Evolutionary conservation across 176 grass and related monocot species (phyloP).

Genomic region (Cenchrus fungigraminus): DNA sequence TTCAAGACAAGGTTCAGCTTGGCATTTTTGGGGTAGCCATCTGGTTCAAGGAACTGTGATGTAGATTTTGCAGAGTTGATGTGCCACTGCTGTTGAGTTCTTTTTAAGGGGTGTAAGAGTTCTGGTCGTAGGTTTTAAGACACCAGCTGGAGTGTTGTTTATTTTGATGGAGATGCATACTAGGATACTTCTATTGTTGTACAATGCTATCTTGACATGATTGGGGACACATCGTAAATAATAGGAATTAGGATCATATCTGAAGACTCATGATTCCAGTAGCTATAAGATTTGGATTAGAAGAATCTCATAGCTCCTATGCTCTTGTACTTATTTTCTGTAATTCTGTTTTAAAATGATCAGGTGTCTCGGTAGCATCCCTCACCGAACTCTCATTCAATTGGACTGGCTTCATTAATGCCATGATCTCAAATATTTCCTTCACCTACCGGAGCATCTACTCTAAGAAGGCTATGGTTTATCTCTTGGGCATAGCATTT

Average conservation of each 20-base stretch:
- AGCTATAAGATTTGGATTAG: constrained; percentile 6
- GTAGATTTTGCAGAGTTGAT: constrained; percentile 25
- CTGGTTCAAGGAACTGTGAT: background rate
- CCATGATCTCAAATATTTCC: constrained; percentile 97
- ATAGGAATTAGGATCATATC: constrained; percentile 8
- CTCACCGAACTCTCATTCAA: constrained; percentile 95
- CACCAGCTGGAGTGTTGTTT: background rate
- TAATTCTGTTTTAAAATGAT: constrained; percentile 28
- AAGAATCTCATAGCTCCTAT: background rate
- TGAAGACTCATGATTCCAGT: constrained; percentile 1
- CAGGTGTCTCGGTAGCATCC: constrained; percentile 91
- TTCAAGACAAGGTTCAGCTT: constrained; percentile 21
- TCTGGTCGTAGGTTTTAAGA: background rate
- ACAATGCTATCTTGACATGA: constrained; percentile 5
- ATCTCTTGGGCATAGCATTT: constrained; percentile 34
- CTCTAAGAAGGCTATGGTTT: constrained; percentile 96
- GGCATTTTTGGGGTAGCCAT: background rate
- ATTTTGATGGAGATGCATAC: background rate
- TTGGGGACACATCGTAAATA: constrained; percentile 11
- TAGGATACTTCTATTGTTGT: background rate
- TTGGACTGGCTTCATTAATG: constrained; percentile 90
- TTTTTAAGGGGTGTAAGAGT: background rate
- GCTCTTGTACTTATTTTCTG: constrained; percentile 1
- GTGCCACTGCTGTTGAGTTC: background rate
- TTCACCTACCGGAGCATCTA: constrained; percentile 97